Evolutionary conservation across 768 basidiomycete genomes (phyloP).

Genomic region (Boletus edulis): DNA sequence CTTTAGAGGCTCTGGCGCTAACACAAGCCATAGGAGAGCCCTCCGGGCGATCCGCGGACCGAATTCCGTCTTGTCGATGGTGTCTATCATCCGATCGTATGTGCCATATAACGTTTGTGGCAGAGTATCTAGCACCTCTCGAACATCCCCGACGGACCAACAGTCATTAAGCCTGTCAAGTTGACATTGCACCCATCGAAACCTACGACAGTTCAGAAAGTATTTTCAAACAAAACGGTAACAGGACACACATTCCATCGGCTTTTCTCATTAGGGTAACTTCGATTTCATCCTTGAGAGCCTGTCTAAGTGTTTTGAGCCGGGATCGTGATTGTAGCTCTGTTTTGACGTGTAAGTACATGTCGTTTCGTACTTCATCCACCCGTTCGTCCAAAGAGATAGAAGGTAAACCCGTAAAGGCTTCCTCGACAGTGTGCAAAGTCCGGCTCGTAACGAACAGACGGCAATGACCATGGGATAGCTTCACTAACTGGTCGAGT

Average conservation of each 20-base stretch:
- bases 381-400: background rate
- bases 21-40: no score
- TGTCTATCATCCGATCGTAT: background rate
- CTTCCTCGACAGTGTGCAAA: no score
- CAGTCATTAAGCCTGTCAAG: background rate
- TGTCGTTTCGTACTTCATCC: no score
- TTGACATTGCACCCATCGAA: background rate
- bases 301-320: background rate
- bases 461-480: background rate
- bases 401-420: background rate
- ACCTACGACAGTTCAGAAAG: background rate
- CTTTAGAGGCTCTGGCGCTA: no score
- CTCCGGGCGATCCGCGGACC: no score
- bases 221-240: background rate
- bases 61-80: background rate
- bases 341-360: no score
- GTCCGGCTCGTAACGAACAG: background rate
- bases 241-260: background rate
- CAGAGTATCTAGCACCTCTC: background rate
- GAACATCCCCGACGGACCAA: background rate
- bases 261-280: background rate
- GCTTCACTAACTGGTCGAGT: background rate
- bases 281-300: background rate
- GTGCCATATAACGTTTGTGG: conserved; percentile 2
- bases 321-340: no score